Evolutionary conservation across 2,329 filamentous ascomycete species (phyloP), one percentile per base, ranked within the genome.

Genomic region (Macrophomina pseudophaseolina): DNA sequence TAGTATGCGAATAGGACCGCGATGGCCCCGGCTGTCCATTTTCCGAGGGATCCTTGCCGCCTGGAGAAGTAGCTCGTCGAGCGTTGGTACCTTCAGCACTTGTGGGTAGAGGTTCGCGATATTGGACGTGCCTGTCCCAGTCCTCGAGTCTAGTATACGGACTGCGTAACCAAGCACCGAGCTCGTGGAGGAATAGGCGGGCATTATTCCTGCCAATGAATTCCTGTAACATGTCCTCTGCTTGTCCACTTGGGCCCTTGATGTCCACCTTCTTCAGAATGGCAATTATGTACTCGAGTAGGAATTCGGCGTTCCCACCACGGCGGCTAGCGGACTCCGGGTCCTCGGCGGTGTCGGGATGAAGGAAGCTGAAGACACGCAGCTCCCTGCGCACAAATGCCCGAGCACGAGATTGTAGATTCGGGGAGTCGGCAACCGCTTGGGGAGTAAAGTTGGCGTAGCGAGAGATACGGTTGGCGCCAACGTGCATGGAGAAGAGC

Each of bases 301-400:
- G 78, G 69, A 94, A 97, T 73, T 97, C 93, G 7, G 90, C 87
- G 72, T 94, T 94, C 70, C 87, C 89, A 5, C 85, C 85, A 48
- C 87, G 80, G 44, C 85, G 80, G 58, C 74, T 76, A 8, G 74
- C 76, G 18, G 74, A 73, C 2, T 71, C 67, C 3, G 63, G 71
- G 35, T 60, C 54, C 6, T 71, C 68, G 5, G 71, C 66, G 1
- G 69, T 35, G 71, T 65, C 72, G 59, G 28, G 71, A 66, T 18
- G 66, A 12, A 96, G 82, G 72, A 94, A 95, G 16, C 86, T 84
- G 72, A 97, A 97, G 18, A 97, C 92, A 65, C 89, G 88, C 3
- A 97, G 81, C 75, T 98, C 94, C 51, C 94, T 87, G 0, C 93
- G 87, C 60, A 97, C 87, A 86, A 92, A 98, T 68, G 87, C 88